A percentile compares a stretch with the other conserved stretches of the same genome.
Evolutionary conservation across 108 stramenopile genomes (phyloP).

Genomic region (Aureococcus anophagefferens): DNA sequence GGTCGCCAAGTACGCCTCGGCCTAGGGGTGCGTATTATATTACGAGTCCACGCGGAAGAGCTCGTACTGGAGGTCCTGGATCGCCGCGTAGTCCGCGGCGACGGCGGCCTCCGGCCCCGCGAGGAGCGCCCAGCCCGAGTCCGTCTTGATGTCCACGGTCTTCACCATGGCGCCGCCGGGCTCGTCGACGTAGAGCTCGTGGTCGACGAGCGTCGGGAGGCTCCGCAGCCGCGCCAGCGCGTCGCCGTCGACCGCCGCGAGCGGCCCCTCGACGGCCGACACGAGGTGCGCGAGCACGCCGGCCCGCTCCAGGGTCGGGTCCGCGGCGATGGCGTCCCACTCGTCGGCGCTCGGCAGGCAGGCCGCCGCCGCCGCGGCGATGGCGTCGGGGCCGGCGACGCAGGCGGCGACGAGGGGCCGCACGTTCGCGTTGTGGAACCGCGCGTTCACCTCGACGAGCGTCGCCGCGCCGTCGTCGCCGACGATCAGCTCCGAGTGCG

Average conservation of each 20-base stretch:
- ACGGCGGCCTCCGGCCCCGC: too few relatives aligned
- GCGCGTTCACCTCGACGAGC: slow-evolving; percentile 72
- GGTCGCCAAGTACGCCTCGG: too few relatives aligned
- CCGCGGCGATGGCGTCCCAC: slow-evolving; percentile 50
- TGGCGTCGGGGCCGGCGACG: slow-evolving; percentile 60
- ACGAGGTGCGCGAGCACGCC: slow-evolving; percentile 69
- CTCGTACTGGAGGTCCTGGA: too few relatives aligned
- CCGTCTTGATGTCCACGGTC: slow-evolving; percentile 58
- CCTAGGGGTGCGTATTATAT: too few relatives aligned
- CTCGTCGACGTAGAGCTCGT: slow-evolving; percentile 59
- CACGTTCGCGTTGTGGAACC: slow-evolving; percentile 77
- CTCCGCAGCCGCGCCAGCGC: slow-evolving; percentile 53
- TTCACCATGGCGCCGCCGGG: slow-evolving; percentile 47
- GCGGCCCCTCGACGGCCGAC: slow-evolving; percentile 42
- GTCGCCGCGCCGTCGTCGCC: not conserved
- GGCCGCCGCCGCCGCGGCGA: slow-evolving; percentile 60
- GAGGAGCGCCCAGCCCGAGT: slow-evolving; percentile 71
- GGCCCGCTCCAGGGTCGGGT: slow-evolving; percentile 42
- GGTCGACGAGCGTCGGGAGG: slow-evolving; percentile 55
- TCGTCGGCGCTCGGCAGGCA: slow-evolving; percentile 45
- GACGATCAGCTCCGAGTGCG: slow-evolving; percentile 65
- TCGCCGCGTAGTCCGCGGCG: too few relatives aligned
- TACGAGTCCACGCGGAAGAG: too few relatives aligned
- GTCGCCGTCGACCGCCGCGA: slow-evolving; percentile 37
- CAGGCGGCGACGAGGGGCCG: slow-evolving; percentile 60